Evolutionary conservation across 208 protist species (phyloP), one percentile per base, ranked within the genome.

Genomic region (Trypanosoma caninum): DNA sequence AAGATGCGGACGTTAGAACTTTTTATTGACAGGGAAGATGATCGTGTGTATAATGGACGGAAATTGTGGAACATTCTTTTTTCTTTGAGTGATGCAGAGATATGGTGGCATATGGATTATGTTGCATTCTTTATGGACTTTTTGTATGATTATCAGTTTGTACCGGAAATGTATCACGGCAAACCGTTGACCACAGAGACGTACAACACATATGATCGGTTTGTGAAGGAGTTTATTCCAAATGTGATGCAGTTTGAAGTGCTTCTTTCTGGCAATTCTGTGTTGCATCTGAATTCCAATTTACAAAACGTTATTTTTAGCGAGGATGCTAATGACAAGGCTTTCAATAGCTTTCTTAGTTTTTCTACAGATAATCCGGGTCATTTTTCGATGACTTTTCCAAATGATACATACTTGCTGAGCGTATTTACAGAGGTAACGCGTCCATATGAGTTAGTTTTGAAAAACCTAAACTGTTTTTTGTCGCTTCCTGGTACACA

Each of bases 21-120:
- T 30, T 91, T 88, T 47, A 59, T 93, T 31, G 85, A 91, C 48
- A 74, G 81, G 16, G 76, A 84, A 40, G 84, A 93, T 62, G 80
- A 79, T 44, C 66, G 76, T 11, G 59, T 82, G 22, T 95, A 86
- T 76, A 89, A 93, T 67, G 77, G 75, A 27, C 69, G 81, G 23
- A 83, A 87, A 63, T 77, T 84, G 47, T 92, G 82, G 73, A 89
- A 87, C 64, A 77, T 91, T 31, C 27, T 90, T 10, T 57, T 73
- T 9, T 76, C 78, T 28, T 46, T 93, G 40, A 71, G 60, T 9
- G 76, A 78, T 20, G 66, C 65, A 10, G 69, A 89, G 70, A 9
- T 91, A 53, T 89, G 78, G 70, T 93, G 78, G 66, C 83, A 90
- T 53, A 89, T 89, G 80, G 70, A 75, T 38, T 88, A 90, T 69